These are phyloP conservation scores for Fraxinus baroniana DNA, from an alignment of 305 asterid species.

Conservation along the genomic window DNA sequence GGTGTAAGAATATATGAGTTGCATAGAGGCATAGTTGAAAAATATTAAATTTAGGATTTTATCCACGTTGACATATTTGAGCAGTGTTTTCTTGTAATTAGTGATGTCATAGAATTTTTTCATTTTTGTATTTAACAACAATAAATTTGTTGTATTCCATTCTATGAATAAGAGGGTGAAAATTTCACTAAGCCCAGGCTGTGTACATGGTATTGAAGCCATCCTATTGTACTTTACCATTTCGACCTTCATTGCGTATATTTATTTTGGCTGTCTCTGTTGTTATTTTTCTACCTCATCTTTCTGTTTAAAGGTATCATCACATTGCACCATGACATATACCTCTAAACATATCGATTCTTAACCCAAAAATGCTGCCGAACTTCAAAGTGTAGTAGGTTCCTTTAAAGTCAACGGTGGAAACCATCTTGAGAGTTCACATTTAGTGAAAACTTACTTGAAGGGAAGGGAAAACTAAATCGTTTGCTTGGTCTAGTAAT, in stretches of 20 bases:
- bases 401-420: background rate
- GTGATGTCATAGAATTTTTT: background rate
- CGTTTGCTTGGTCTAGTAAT: background rate
- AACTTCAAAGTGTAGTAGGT: background rate
- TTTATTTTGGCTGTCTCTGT: background rate
- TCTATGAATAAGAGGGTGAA: background rate
- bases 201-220: background rate
- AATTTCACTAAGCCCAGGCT: background rate
- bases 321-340: background rate
- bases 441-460: background rate
- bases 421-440: background rate
- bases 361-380: background rate
- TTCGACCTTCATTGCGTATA: background rate
- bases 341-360: background rate
- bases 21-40: background rate
- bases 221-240: background rate
- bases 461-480: background rate
- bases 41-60: background rate
- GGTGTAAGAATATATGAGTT: background rate
- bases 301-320: background rate
- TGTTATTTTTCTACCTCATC: background rate
- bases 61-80: background rate
- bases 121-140: background rate
- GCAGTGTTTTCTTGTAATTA: constrained; percentile 2
- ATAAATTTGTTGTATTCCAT: background rate